phyloP scores from a whole-genome alignment of 164 flowering plant genomes.

The Warburgia ugandensis region DNA sequence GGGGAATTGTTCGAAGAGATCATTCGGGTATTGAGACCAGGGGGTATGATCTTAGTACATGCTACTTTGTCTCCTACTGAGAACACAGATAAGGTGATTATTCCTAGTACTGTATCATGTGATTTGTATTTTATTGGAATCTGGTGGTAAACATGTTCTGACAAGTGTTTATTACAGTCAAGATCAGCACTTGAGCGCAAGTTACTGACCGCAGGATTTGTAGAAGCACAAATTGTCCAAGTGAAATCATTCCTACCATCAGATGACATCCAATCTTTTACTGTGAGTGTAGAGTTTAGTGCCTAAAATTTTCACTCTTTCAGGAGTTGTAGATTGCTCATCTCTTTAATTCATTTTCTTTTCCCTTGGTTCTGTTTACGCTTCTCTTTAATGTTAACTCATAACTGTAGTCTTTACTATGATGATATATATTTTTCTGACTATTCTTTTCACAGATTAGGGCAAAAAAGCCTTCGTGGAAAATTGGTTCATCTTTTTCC shows the following conservation, averaged over 20 bases:
- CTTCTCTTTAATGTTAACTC: no score
- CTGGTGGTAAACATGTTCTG: no score
- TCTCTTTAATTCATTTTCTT: not conserved
- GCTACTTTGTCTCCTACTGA: slow-evolving; percentile 19
- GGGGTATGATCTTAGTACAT: slow-evolving; percentile 42
- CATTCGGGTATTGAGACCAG: slow-evolving; percentile 63
- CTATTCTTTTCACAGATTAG: slow-evolving; percentile 49
- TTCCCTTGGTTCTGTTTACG: no score
- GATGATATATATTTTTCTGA: no score
- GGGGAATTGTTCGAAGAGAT: slow-evolving; percentile 43
- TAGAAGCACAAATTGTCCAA: slow-evolving; percentile 40
- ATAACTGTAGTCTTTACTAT: no score
- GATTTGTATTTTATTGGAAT: not conserved
- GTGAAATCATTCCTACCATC: slow-evolving; percentile 21
- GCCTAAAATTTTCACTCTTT: not conserved
- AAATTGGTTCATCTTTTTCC: slow-evolving; percentile 83
- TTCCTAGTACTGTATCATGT: no score
- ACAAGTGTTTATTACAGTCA: no score
- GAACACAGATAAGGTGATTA: slow-evolving; percentile 25
- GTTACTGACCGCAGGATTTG: slow-evolving; percentile 64
- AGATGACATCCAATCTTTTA: slow-evolving; percentile 25
- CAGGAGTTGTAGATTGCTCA: not conserved
- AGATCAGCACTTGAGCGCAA: slow-evolving; percentile 42
- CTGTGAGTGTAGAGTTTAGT: no score
- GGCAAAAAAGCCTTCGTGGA: slow-evolving; percentile 85